Evolutionary conservation across 1,284 basidiomycete genomes (phyloP), one percentile per base, ranked within the genome.

Genomic region (Malassezia brasiliensis): DNA sequence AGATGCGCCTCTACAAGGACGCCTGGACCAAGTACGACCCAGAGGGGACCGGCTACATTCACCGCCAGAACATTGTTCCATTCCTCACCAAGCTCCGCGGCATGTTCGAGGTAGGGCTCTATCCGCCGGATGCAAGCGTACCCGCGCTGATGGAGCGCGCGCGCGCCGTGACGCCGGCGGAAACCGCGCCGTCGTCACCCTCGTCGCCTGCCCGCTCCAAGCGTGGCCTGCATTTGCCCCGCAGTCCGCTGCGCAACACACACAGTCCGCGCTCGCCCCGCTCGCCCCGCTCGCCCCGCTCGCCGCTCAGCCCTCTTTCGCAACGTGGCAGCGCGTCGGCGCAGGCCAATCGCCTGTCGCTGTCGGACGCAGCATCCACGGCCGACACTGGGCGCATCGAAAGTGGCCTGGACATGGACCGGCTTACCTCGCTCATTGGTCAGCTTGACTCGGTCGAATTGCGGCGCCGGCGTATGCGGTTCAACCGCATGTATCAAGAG

Each of bases 21-120:
- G 81, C 87, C 2, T 98, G 93, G 93, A 85, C 86, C 0, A 81
- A 85, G 64, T 87, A 85, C 67, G 86, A 91, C 35, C 83, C 85
- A 51, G 79, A 83, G 3, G 82, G 86, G 52, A 88, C 84, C 0
- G 88, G 89, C 0, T 85, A 86, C 69, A 79, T 98, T 14, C 47
- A 82, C 83, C 67, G 83, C 82, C 77, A 79, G 38, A 81, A 83
- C 49, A 83, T 94, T 59, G 83, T 85, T 6, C 80, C 81, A 1
- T 96, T 96, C 79, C 86, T 96, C 20, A 25, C 52, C 17, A 52
- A 50, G 14, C 60, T 74, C 20, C 61, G 53, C 5, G 69, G 71
- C 2, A 60, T 62, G 14, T 60, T 75, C 35, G 69, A 75, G 39
- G 65, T 73, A 5, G 47, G 61, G 1, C 22, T 68, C 35, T 72